Conservation (phyloP, 495 filamentous ascomycete genomes). For the Hypoxylon rickii region DNA sequence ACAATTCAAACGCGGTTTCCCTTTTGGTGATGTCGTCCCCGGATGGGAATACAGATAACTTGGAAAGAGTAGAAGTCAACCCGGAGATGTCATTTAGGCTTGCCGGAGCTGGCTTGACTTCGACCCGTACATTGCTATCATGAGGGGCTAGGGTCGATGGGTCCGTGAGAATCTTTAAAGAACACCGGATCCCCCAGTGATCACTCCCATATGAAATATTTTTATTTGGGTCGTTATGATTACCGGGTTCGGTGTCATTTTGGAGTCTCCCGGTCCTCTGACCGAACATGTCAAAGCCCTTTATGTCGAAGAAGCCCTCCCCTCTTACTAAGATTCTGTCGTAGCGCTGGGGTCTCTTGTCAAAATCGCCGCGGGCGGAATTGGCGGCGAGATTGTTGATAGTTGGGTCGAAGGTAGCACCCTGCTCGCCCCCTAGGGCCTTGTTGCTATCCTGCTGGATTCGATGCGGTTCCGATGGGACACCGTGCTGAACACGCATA, state of each 20-base stretch:
- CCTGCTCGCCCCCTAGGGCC: constrained; percentile 55
- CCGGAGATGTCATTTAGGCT: constrained; percentile 27
- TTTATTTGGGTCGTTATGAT: neutral
- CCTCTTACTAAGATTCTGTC: constrained; percentile 58
- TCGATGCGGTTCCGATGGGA: constrained; percentile 28
- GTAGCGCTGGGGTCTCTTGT: constrained; percentile 61
- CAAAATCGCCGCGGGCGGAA: constrained; percentile 41
- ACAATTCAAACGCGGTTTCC: constrained; percentile 46
- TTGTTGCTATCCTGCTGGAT: constrained; percentile 17
- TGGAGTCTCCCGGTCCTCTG: constrained; percentile 13
- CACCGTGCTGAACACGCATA: constrained; percentile 39
- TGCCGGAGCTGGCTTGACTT: constrained; percentile 23
- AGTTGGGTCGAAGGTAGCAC: constrained; percentile 60
- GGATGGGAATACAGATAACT: constrained; percentile 46
- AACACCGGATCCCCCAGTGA: constrained; percentile 59
- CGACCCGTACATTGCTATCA: constrained; percentile 27
- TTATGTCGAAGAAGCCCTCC: constrained; percentile 40
- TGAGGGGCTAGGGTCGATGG: neutral
- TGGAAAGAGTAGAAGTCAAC: constrained; percentile 35
- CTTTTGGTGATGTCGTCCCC: constrained; percentile 46
- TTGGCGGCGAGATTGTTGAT: constrained; percentile 55
- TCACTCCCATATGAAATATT: constrained; percentile 52
- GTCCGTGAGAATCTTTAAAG: constrained; percentile 38
- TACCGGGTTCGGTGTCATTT: neutral
- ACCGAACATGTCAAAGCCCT: constrained; percentile 56